A percentile compares a stretch with the other conserved stretches of the same genome.
These are phyloP conservation scores for Skeletonema costatum DNA, from an alignment of 108 stramenopile genomes.

Conservation along the genomic window DNA sequence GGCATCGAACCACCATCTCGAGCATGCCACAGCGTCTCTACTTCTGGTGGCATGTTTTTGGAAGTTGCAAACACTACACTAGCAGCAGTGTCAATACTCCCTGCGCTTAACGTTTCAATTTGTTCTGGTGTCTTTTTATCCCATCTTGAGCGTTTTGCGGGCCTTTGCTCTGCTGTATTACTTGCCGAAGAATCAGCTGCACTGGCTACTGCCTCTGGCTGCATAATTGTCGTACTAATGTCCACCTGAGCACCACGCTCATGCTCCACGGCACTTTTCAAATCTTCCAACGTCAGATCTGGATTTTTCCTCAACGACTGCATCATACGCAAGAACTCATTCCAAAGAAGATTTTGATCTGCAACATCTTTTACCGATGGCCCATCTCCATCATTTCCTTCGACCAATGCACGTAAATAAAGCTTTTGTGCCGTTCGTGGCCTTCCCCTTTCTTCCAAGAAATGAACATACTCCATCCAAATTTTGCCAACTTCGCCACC, in stretches of 20 bases:
- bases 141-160: conserved; percentile 59
- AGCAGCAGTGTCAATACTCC: conserved; percentile 63
- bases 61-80: conserved; percentile 48
- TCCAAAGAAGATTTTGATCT: conserved; percentile 74
- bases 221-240: not conserved
- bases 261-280: conserved; percentile 64
- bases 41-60: conserved; percentile 70
- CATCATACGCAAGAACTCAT: conserved; percentile 84
- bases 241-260: conserved; percentile 47
- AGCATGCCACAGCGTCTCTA: conserved; percentile 82
- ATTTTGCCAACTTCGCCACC: conserved; percentile 63
- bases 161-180: conserved; percentile 25
- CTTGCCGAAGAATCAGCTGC: not conserved
- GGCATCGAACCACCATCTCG: conserved; percentile 78
- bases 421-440: conserved; percentile 74
- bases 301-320: conserved; percentile 61
- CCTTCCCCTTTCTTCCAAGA: conserved; percentile 73
- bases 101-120: conserved; percentile 58
- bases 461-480: conserved; percentile 82
- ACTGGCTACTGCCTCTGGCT: conserved; percentile 4
- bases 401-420: conserved; percentile 76
- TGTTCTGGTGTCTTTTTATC: conserved; percentile 41
- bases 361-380: conserved; percentile 62
- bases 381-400: conserved; percentile 31
- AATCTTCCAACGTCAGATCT: conserved; percentile 60